Conservation (phyloP, 1,139 yeast genomes). For the Geotrichum cucujoidarum region DNA sequence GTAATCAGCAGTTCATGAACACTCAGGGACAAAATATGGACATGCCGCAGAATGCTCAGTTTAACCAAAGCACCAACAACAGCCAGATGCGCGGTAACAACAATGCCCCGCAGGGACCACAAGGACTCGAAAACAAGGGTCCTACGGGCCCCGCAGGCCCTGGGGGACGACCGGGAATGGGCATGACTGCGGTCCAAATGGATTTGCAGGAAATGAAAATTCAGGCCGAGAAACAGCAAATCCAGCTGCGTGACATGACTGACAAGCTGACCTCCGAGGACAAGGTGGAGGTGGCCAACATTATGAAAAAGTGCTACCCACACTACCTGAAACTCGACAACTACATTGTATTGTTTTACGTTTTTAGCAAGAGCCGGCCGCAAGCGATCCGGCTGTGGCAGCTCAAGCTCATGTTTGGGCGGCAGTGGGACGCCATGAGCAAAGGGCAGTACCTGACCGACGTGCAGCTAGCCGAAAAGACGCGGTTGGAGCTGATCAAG, state of each 20-base stretch:
- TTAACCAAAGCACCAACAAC: neutral
- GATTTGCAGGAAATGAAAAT: conserved; percentile 12
- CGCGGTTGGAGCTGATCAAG: conserved; percentile 65
- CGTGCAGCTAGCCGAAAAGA: conserved; percentile 64
- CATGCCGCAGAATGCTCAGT: neutral
- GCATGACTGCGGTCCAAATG: neutral
- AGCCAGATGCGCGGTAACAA: neutral
- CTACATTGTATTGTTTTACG: conserved; percentile 69
- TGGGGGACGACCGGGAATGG: neutral
- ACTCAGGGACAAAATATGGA: neutral
- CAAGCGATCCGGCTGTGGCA: conserved; percentile 74
- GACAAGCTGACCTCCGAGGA: conserved; percentile 56
- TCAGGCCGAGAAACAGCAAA: conserved; percentile 23
- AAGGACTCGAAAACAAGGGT: neutral
- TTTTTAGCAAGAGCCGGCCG: conserved; percentile 65
- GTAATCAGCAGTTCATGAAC: conserved; percentile 22
- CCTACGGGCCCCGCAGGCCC: neutral
- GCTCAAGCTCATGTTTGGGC: conserved; percentile 72
- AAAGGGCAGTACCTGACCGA: conserved; percentile 60
- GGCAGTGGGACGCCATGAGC: conserved; percentile 63
- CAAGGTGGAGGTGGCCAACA: conserved; percentile 56
- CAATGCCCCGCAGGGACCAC: neutral
- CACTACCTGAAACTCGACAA: conserved; percentile 67
- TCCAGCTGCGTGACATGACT: conserved; percentile 63
- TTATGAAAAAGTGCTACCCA: conserved; percentile 55